Base-by-base conservation (phyloP, 768 basidiomycete genomes). In the Suillus bovinus region DNA sequence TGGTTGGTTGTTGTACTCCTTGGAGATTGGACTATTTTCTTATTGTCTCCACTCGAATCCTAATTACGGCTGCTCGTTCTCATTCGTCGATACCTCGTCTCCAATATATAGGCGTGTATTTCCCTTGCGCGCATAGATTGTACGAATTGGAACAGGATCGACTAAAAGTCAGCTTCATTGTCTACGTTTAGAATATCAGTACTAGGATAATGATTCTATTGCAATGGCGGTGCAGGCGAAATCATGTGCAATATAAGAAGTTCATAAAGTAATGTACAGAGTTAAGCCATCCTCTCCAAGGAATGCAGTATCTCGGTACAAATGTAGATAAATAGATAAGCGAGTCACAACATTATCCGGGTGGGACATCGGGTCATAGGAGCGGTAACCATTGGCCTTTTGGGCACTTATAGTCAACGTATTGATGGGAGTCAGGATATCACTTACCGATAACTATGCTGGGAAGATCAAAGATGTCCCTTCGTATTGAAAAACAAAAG, bases 401-500 rank as follows among this genome's bases (percentile, higher is more conserved):
- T 42, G 66, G 3, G n/a, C 29, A 36, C 41, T 33, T 14, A 31
- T 0, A 20, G 41, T 69, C 62, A 65, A 50, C 22, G 20, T 24
- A 60, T 27, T n/a, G 6, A 36, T 17, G 27, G 29, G 24, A 61
- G 4, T 16, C 41, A 47, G 70, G 7, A 44, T 6, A 36, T 10
- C 20, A 71, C 86, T 50, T 66, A 91, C 93, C 93, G 64, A 95
- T 93, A 56, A 95, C 90, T 63, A 94, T 83, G 73, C 90, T 93
- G 11, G 93, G 93, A 56, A 95, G 78, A 79, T 94, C 93, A 68
- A 95, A 95, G 29, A 96, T 80, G 72, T 99, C 96, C 66, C 96
- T 80, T 68, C 94, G 85, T 72, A 99, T 94, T 60, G 94, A 94
- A 74, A 97, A 97, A 74, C 96, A 97, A 77, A 96, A 96, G 24